Conservation (phyloP, 495 filamentous ascomycete species). For the Sordaria brevicollis region DNA sequence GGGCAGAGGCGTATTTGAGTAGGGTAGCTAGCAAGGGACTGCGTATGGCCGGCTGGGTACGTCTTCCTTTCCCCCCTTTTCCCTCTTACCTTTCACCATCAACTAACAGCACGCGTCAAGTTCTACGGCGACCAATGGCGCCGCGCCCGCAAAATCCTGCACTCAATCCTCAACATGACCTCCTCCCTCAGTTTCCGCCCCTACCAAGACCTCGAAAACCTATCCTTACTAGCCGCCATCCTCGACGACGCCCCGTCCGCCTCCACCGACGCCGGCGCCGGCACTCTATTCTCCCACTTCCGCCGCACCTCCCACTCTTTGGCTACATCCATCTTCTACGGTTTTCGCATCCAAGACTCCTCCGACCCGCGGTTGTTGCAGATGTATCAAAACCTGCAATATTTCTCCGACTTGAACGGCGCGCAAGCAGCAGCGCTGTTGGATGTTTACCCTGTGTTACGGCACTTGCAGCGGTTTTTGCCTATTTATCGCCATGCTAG, state of each 20-base stretch:
- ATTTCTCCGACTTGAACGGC: not conserved
- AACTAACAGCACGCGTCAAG: not conserved
- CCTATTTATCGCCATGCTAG: not conserved
- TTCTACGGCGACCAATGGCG: constrained; percentile 23
- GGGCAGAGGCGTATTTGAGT: constrained; percentile 13
- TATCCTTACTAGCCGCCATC: constrained; percentile 17
- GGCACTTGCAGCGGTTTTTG: constrained; percentile 15
- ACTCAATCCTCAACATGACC: constrained; percentile 26
- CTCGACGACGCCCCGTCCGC: constrained; percentile 9
- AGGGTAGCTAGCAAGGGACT: constrained; percentile 6
- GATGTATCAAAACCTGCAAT: constrained; percentile 8
- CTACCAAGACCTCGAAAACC: constrained; percentile 5
- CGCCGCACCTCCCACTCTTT: constrained; percentile 31
- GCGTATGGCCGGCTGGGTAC: not conserved
- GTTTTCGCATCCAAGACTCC: constrained; percentile 25
- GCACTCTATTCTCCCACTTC: constrained; percentile 13
- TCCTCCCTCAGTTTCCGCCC: constrained; percentile 14
- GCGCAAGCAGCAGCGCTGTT: not conserved
- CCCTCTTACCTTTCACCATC: not conserved
- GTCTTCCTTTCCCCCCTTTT: too few species aligned
- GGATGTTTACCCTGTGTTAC: constrained; percentile 7
- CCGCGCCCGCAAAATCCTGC: constrained; percentile 22
- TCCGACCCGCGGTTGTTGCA: constrained; percentile 29
- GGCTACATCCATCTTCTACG: constrained; percentile 34
- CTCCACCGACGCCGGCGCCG: not conserved